Base-by-base conservation (phyloP, 768 basidiomycete species). In the Mycena venus region DNA sequence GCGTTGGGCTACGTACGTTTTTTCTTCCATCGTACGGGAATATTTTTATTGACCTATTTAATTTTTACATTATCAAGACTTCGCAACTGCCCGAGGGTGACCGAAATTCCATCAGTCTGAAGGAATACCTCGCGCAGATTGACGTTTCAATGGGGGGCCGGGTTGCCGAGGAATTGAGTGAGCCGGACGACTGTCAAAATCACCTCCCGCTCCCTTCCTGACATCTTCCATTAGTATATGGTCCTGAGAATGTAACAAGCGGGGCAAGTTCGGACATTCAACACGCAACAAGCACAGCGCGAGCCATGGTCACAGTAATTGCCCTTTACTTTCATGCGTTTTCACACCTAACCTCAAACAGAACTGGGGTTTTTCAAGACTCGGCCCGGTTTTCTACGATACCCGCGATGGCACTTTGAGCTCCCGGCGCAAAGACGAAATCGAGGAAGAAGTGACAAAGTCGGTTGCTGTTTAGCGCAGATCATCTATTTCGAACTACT, bases 91-190 rank as follows among this genome's bases (percentile, higher is more conserved):
- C 96, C 2, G 91, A 94, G 78, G 88, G 92, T 72, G 96, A 97
- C 82, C 89, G 92, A 72, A 88, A 86, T 72, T 95, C 95, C 32
- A 82, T 95, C 34, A 93, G 90, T 44, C 85, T 89, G 51, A 94
- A 90, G 74, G 92, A 97, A 83, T 96, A 91, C 81, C 86, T 92
- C 53, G 95, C 95, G 21, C 86, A 87, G 75, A 96, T 99, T 77
- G 98, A 98, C 82, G 97, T 98, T 27, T 92, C 91, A 36, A 94
- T 99, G 89, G 98, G 97, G 14, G 98, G 98, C 25, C 93, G 98
- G 60, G 95, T 97, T 8, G 98, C 98, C 27, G 98, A 99, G 83
- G 96, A 95, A 85, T 83, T 98, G 77, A 90, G 95, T 94, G 80
- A 77, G 93, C 81, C 75, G 31, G 32, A 70, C 25, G 49, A 25